Conservation (phyloP, 345 rosid genomes). For the sweet orange (Citrus sinensis) region DNA sequence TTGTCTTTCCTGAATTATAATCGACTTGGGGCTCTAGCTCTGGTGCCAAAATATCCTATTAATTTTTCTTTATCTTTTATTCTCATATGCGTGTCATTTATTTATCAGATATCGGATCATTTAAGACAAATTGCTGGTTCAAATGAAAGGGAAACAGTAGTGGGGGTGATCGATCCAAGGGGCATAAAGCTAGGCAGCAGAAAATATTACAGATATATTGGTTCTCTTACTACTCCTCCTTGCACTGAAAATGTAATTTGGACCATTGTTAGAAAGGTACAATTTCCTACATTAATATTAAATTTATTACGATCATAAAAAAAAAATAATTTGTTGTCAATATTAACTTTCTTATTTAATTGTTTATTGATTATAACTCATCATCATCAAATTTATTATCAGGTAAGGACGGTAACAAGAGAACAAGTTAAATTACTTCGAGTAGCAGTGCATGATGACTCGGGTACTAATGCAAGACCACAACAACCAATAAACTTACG, state of each 20-base stretch:
- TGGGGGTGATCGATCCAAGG: constrained; percentile 55
- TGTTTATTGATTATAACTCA: not conserved
- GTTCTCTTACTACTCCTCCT: constrained; percentile 91
- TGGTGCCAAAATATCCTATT: too few relatives aligned
- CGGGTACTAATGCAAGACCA: constrained; percentile 70
- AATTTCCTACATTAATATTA: not conserved
- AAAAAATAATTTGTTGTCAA: too few relatives aligned
- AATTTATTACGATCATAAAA: not conserved
- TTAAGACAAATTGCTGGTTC: constrained; percentile 30
- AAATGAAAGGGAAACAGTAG: constrained; percentile 20
- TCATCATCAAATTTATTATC: not conserved
- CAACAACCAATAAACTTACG: constrained; percentile 45
- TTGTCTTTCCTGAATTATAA: too few relatives aligned
- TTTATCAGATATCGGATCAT: constrained; percentile 38
- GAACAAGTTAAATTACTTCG: constrained; percentile 65
- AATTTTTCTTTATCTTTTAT: not conserved
- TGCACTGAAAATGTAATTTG: constrained; percentile 73
- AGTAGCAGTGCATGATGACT: constrained; percentile 66
- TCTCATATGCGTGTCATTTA: not conserved
- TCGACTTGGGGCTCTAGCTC: too few relatives aligned
- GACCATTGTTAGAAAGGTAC: constrained; percentile 65
- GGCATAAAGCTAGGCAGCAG: constrained; percentile 47
- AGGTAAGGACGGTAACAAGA: constrained; percentile 62
- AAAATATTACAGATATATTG: constrained; percentile 70
- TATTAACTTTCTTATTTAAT: not conserved